These are phyloP conservation scores for Venturia effusa DNA, from an alignment of 2,329 filamentous ascomycete species.

Conservation along the genomic window DNA sequence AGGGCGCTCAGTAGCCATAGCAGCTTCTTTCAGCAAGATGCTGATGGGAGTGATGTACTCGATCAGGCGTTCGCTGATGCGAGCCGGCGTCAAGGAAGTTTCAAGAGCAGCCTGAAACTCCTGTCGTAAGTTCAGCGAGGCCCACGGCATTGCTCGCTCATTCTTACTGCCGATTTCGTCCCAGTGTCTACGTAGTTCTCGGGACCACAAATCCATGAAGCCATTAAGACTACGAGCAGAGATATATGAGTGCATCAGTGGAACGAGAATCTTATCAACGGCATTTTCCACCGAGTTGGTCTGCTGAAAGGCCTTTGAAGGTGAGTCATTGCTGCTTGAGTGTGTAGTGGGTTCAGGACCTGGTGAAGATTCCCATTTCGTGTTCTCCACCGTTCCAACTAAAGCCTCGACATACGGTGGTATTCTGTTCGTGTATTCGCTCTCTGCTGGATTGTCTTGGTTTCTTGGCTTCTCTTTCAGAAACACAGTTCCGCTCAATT, in stretches of 20 bases:
- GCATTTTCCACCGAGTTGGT: neutral
- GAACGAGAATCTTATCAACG: neutral
- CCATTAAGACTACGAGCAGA: neutral
- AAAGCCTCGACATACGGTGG: conserved; percentile 9
- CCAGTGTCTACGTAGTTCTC: conserved; percentile 3
- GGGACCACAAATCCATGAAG: conserved; percentile 9
- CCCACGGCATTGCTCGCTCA: neutral
- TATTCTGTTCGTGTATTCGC: neutral
- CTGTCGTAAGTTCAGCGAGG: neutral
- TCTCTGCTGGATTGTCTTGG: neutral
- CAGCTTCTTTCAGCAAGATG: neutral
- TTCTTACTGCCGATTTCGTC: neutral
- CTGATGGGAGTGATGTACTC: conserved; percentile 3
- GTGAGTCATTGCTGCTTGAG: neutral
- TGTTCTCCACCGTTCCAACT: neutral
- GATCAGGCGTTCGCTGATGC: conserved; percentile 2
- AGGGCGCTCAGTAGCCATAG: neutral
- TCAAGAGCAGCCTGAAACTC: neutral
- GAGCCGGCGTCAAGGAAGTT: neutral
- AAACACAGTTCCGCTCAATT: conserved; percentile 37
- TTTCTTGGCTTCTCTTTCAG: conserved; percentile 15
- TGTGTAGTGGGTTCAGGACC: neutral
- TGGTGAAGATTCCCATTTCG: neutral
- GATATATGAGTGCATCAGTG: conserved; percentile 4
- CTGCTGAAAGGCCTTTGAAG: neutral